A percentile compares a stretch with the other conserved stretches of the same genome.
phyloP scores from a whole-genome alignment of 202 grass and related monocot species.

The Alloteropsis angusta region DNA sequence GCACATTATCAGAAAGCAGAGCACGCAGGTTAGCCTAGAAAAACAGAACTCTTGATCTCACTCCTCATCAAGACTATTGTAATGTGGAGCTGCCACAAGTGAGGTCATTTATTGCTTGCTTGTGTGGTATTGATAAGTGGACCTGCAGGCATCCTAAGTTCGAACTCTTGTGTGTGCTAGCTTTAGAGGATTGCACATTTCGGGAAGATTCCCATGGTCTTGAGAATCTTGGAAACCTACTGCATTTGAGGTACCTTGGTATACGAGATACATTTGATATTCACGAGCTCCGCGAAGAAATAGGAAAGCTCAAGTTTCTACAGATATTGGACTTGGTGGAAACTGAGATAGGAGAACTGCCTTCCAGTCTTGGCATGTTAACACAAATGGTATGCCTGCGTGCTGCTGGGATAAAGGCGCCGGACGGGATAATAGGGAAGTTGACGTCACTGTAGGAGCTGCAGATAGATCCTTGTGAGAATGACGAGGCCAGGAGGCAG shows the following conservation, averaged over 20 bases:
- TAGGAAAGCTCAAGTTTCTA: not conserved
- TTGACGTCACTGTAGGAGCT: not conserved
- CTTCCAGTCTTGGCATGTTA: fast-evolving
- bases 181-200: not conserved
- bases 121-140: too few species aligned
- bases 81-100: too few species aligned
- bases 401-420: fast-evolving
- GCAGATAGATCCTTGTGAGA: too few species aligned
- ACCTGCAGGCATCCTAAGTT: not conserved
- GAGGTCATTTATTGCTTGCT: too few species aligned
- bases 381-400: not conserved
- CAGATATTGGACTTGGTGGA: not conserved
- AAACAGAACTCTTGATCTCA: too few species aligned
- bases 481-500: too few species aligned
- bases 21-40: too few species aligned
- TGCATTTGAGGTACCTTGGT: not conserved
- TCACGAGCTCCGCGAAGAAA: not conserved
- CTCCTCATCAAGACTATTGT: too few species aligned
- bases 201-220: fast-evolving
- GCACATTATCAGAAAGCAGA: too few species aligned
- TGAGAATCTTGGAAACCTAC: not conserved
- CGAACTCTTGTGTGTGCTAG: not conserved
- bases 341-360: not conserved
- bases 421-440: not conserved
- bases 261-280: fast-evolving